phyloP scores from a whole-genome alignment of 257 asterid species.

The Echites panduratus region DNA sequence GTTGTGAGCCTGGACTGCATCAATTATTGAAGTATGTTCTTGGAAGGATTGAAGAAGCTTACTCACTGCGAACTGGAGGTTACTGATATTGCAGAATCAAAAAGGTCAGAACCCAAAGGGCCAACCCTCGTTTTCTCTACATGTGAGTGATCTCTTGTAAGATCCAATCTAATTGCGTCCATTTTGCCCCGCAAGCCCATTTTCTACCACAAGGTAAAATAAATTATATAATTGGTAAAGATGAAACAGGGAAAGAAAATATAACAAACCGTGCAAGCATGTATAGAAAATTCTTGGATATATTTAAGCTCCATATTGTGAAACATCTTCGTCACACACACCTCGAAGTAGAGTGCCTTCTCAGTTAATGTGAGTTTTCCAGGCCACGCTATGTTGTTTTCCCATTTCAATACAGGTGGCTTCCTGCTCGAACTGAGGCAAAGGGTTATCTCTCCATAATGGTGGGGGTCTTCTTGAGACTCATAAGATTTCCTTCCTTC shows the following conservation, averaged over 20 bases:
- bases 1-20: neutral
- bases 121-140: constrained; percentile 82
- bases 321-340: constrained; percentile 20
- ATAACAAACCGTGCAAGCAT: neutral
- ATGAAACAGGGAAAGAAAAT: neutral
- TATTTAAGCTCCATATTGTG: constrained; percentile 9
- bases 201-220: constrained; percentile 39
- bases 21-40: neutral
- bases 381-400: constrained; percentile 89
- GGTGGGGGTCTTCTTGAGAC: constrained; percentile 38
- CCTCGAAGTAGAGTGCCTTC: constrained; percentile 92
- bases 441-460: constrained; percentile 50
- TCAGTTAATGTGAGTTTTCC: constrained; percentile 86
- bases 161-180: constrained; percentile 61
- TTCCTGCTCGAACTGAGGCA: constrained; percentile 90
- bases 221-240: neutral
- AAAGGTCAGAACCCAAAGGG: constrained; percentile 79
- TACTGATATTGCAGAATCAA: constrained; percentile 87
- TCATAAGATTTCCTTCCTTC: constrained; percentile 68
- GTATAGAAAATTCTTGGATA: too few species aligned
- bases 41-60: constrained; percentile 62
- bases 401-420: constrained; percentile 94
- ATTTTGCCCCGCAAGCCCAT: constrained; percentile 52
- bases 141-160: constrained; percentile 49
- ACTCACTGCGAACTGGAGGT: constrained; percentile 88